These are phyloP conservation scores for Fusarium foetens DNA, from an alignment of 2,329 filamentous ascomycete species.

Conservation along the genomic window DNA sequence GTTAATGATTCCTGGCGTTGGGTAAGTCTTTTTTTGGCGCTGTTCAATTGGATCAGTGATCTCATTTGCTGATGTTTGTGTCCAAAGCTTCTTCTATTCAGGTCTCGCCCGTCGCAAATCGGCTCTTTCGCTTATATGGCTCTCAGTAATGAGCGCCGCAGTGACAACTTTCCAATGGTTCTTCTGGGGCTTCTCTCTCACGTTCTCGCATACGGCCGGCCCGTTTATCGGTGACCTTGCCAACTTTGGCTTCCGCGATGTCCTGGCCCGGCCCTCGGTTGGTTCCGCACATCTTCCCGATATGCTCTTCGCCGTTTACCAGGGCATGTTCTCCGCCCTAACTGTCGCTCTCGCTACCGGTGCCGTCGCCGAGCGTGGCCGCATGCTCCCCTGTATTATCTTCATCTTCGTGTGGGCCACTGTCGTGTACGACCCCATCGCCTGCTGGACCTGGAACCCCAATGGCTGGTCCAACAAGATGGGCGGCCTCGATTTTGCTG, in stretches of 20 bases:
- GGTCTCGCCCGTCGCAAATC: constrained; percentile 90
- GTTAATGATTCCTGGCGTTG: constrained; percentile 93
- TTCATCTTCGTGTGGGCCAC: constrained; percentile 96
- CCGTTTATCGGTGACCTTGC: constrained; percentile 80
- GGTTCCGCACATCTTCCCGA: constrained; percentile 80
- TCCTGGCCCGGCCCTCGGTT: constrained; percentile 79
- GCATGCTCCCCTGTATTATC: constrained; percentile 87
- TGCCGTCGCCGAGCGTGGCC: constrained; percentile 85
- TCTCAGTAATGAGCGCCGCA: constrained; percentile 86
- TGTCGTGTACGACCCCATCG: constrained; percentile 89
- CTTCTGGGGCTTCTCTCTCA: constrained; percentile 88
- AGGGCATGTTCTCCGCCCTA: constrained; percentile 89
- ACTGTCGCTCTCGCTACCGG: constrained; percentile 87
- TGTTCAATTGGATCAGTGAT: background rate
- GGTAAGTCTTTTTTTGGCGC: constrained; percentile 54
- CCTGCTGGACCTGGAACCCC: constrained; percentile 95
- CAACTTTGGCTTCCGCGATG: constrained; percentile 82
- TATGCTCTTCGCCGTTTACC: constrained; percentile 85
- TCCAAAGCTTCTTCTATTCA: constrained; percentile 83
- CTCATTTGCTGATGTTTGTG: constrained; percentile 13
- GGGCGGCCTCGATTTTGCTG: constrained; percentile 88
- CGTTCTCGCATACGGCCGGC: constrained; percentile 81
- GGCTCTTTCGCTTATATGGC: constrained; percentile 88
- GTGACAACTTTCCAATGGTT: constrained; percentile 94
- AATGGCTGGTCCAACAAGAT: constrained; percentile 82